Evolutionary conservation across 768 basidiomycete species (phyloP).

Genomic region (Mycena sanguinolenta): DNA sequence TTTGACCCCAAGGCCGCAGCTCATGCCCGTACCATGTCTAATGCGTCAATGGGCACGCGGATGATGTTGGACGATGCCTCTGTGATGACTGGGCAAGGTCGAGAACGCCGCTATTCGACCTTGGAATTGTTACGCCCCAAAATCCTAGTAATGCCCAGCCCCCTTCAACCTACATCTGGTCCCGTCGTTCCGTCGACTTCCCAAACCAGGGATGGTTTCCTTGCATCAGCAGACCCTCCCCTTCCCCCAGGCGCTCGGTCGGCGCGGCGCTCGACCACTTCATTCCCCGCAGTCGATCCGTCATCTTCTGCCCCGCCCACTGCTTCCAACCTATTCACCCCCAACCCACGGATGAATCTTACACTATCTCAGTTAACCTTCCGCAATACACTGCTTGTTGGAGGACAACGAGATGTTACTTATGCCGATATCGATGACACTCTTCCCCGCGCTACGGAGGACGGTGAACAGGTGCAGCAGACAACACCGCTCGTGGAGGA

Average conservation of each 20-base stretch:
- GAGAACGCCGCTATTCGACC: constrained; percentile 77
- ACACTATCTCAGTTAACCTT: constrained; percentile 88
- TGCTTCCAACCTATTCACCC: constrained; percentile 79
- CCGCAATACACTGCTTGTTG: constrained; percentile 82
- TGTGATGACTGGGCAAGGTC: constrained; percentile 55
- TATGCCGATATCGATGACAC: constrained; percentile 70
- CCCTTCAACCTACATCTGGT: constrained; percentile 68
- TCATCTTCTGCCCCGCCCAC: constrained; percentile 47
- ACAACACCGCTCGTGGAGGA: constrained; percentile 56
- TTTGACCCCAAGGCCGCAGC: constrained; percentile 83
- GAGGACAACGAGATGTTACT: constrained; percentile 73
- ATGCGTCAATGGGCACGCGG: constrained; percentile 75
- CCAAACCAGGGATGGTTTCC: constrained; percentile 69
- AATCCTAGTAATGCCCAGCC: constrained; percentile 95
- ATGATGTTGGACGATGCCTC: constrained; percentile 67
- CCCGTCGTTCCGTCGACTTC: constrained; percentile 50
- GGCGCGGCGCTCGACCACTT: constrained; percentile 60
- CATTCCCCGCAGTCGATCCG: constrained; percentile 49
- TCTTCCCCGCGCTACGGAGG: constrained; percentile 80
- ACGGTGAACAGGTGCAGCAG: constrained; percentile 82
- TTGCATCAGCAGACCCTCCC: constrained; percentile 77
- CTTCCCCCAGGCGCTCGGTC: constrained; percentile 82
- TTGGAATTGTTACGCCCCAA: constrained; percentile 88
- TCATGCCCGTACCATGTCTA: constrained; percentile 73
- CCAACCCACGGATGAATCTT: constrained; percentile 81